Evolutionary conservation across 139 green algal genomes (phyloP), one percentile per base, ranked within the genome.

Genomic region (Closterium sp.): DNA sequence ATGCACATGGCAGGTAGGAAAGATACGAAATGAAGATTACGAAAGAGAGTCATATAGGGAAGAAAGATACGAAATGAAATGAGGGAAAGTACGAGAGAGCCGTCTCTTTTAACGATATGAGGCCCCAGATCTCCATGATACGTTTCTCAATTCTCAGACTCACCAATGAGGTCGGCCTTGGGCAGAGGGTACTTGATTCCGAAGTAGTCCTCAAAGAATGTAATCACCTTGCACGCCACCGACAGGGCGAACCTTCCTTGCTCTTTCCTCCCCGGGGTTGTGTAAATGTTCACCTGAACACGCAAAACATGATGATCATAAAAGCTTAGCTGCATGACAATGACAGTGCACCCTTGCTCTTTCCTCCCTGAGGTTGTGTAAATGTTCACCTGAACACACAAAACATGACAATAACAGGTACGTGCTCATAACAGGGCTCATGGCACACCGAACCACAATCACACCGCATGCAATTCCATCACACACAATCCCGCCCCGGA

Each of bases 161-260:
- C 17, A 89, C 86, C 97, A 19, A 89, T 70, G 30, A 99, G 93
- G 93, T 99, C 97, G 89, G 98, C 91, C 94, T 99, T 99, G 29
- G 96, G 94, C 62, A 99, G 91, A 0, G 95, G 88, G 92, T 97
- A 99, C 2, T 94, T 85, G 79, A 97, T 89, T 31, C 95, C 89
- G 85, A 95, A 95, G 32, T 93, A 95, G 27, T 94, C 70, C 19
- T 42, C 79, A 85, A 95, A 95, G 86, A 95, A 95, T 1, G 92
- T 88, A 2, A 95, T 92, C 10, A 86, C 45, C 32, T 93, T 91
- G 79, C 29, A 62, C 9, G 93, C 93, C 21, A 90, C 89, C 1
- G 91, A 42, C 45, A 95, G 62, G 34, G 93, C 92, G 31, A 95
- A 95, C 45, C 70, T 92, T n/a, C 92, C 92, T 42, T 93, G 90